These are phyloP conservation scores for Claviceps sp. DNA, from an alignment of 2,329 filamentous ascomycete genomes.

Conservation along the genomic window DNA sequence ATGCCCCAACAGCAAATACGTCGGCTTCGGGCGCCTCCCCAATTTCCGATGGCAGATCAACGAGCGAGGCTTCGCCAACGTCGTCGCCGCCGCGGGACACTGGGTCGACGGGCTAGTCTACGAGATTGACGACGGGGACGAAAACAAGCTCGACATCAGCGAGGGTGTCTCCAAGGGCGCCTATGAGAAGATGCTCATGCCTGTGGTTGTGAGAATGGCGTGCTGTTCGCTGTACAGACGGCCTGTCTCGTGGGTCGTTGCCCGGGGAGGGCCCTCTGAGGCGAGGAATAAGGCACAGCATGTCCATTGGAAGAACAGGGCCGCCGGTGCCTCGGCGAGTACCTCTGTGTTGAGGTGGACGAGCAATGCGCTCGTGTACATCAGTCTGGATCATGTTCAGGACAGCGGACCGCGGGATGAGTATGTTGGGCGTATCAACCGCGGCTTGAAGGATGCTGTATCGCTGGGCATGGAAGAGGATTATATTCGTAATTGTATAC, in stretches of 20 bases:
- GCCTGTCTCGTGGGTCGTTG: conserved; percentile 24
- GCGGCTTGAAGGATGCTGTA: conserved; percentile 22
- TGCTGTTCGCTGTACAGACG: conserved; percentile 21
- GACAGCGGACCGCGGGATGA: conserved; percentile 24
- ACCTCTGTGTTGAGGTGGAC: conserved; percentile 2
- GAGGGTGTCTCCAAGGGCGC: conserved; percentile 27
- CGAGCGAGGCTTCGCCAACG: conserved; percentile 32
- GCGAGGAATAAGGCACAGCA: conserved; percentile 13
- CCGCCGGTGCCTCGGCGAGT: background rate
- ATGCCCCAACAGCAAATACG: conserved; percentile 27
- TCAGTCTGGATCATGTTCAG: conserved; percentile 19
- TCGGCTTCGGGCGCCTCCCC: conserved; percentile 25
- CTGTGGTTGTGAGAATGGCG: conserved; percentile 20
- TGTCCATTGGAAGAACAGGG: background rate
- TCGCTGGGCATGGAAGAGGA: conserved; percentile 21
- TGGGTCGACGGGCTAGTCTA: conserved; percentile 30
- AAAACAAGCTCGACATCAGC: conserved; percentile 24
- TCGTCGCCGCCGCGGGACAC: conserved; percentile 19
- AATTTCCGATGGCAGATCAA: conserved; percentile 33
- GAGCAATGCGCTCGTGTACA: conserved; percentile 25
- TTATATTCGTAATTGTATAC: conserved; percentile 24
- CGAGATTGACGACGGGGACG: conserved; percentile 23
- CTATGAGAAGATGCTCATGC: conserved; percentile 23
- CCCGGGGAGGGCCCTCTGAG: conserved; percentile 20
- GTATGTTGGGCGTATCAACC: conserved; percentile 27